Percentiles rank a stretch among this genome's conserved stretches.
These are phyloP conservation scores for Copromyces sp. DNA, from an alignment of 495 filamentous ascomycete species.

Conservation along the genomic window DNA sequence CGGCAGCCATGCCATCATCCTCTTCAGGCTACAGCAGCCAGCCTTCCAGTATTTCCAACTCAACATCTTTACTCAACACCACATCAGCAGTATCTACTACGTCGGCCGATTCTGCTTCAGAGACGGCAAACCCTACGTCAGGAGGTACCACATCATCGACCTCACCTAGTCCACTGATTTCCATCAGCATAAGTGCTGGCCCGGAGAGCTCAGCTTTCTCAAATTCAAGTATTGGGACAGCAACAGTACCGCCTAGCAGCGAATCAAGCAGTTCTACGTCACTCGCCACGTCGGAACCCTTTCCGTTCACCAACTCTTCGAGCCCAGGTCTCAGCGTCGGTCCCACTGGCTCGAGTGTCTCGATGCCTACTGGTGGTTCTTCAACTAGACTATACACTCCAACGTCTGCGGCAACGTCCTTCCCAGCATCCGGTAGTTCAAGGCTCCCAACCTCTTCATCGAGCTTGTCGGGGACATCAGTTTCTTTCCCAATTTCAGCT, in stretches of 20 bases:
- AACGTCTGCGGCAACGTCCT: neutral
- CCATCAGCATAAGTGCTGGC: neutral
- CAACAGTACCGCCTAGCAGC: neutral
- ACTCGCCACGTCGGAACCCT: neutral
- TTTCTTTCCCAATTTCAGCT: constrained; percentile 4
- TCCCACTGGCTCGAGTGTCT: neutral
- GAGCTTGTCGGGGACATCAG: neutral
- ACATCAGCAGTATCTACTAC: neutral
- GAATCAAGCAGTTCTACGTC: neutral
- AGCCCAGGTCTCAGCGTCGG: neutral
- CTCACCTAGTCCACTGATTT: neutral
- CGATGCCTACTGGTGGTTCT: neutral
- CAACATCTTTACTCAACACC: neutral
- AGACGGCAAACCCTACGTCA: neutral
- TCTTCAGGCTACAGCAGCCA: neutral
- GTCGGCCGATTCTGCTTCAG: neutral
- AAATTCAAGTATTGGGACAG: neutral
- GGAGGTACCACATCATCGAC: neutral
- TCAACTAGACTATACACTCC: neutral
- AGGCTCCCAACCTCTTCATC: neutral
- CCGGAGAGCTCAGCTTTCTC: neutral
- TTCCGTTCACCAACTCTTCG: neutral
- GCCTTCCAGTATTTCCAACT: neutral
- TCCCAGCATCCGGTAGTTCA: neutral
- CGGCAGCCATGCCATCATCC: neutral